Base-by-base conservation (phyloP, 371 early-diverging fungal species). In the Actinomortierella wolfii region DNA sequence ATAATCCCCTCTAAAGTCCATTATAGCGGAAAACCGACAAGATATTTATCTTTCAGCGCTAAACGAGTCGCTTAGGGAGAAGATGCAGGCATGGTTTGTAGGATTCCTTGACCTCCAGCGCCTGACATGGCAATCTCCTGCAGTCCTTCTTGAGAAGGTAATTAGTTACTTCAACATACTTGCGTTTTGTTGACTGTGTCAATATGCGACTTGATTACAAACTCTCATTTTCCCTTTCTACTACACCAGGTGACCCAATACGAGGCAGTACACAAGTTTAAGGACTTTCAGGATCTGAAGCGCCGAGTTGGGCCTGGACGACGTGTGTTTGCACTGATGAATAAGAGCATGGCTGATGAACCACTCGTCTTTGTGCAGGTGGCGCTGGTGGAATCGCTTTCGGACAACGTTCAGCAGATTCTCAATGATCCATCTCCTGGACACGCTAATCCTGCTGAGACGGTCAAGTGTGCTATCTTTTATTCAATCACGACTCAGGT, bases 401-500 rank as follows among this genome's bases (percentile, higher is more conserved):
- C 89, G 1, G 63, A 59, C 43, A 86, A 86, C 56, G 86, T 92
- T 1, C 81, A 81, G 63, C 51, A 63, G 42, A 89, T 93, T 48
- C 57, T 94, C 23, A 78, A 85, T 18, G 87, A 89, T 56, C 83
- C 82, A 4, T 56, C 61, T 4, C 78, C 81, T 6, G 61, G 61
- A 4, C 57, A 45, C 9, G 54, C 57, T 40, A 51, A 69, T 42
- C 55, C 64, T 47, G 58, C 61, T 18, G 62, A 70, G 9, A 64
- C 78, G 2, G 76, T 87, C 29, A 76, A 77, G 21, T 86, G 83
- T 49, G 95, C 93, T 11, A 86, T 93, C 1, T 95, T 94, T 64
- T 95, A 95, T 76, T 93, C 95, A 1, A 94, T 95, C 59, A 90
- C 91, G 21, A 89, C 93, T 17, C 94, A 93, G 63, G 80, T 78